Evolutionary conservation across 1,139 yeast genomes (phyloP), one percentile per base, ranked within the genome.

Genomic region (Pichia sorboxylosa): DNA sequence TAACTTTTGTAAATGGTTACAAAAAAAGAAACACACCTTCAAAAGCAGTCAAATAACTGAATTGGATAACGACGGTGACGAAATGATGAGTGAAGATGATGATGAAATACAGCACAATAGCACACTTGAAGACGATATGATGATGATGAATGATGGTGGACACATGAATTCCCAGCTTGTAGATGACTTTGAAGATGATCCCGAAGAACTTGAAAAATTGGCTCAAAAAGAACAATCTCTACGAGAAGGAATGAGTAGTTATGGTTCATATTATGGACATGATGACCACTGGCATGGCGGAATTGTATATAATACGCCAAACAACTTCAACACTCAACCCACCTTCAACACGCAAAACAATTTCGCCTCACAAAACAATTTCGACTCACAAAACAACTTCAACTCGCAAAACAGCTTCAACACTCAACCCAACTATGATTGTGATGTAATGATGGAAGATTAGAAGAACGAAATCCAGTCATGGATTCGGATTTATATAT

Each of bases 191-290:
- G 24, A 14, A 9, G 26, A 34, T 13, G 27, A 24, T 22, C 23
- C 22, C 9, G 17, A 13, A 13, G 28, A 29, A 22, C 15, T 26
- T 9, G 17, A 19, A 3, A 18, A n/a, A 6, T 17, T 31, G 7
- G 30, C 38, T n/a, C 17, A 26, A 14, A 13, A 23, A 17, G 32
- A 30, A 14, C 34, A 35, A 24, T 28, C 24, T 8, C 13, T 40
- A 6, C 15, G 35, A 6, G 32, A 38, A 17, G 42, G 42, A 1
- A 41, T 36, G 40, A 41, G 44, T 24, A 24, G 33, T 17, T 41
- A 41, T 29, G 44, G 44, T 3, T 29, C 41, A 3, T 41, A 41
- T 18, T 41, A 41, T 18, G 27, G 25, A 4, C 38, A 39, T 10
- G 38, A 35, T 14, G 41, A 39, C 7, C 13, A 22, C 4, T n/a